phyloP scores from a whole-genome alignment of 2,329 filamentous ascomycete species.

The Ceratocystis eucalypticola region DNA sequence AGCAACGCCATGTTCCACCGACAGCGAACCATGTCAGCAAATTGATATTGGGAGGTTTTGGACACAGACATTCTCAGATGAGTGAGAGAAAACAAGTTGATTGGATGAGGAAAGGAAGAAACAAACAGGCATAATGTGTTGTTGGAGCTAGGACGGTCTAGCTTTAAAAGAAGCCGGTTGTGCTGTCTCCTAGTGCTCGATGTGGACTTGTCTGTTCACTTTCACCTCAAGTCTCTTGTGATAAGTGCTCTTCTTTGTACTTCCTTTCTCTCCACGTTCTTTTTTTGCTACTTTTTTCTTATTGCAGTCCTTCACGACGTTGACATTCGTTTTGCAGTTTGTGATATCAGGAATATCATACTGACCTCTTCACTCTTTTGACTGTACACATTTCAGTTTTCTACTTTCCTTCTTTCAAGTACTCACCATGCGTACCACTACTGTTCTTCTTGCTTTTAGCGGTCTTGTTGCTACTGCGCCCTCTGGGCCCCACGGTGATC shows the following conservation, averaged over 20 bases:
- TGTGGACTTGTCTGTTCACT: neutral
- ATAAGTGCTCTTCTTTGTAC: slow-evolving; percentile 1
- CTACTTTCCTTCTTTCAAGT: neutral
- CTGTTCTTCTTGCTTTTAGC: slow-evolving; percentile 5
- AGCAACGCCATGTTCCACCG: neutral
- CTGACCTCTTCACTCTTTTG: neutral
- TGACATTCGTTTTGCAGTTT: neutral
- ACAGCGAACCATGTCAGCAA: neutral
- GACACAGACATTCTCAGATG: neutral
- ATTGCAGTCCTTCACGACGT: neutral
- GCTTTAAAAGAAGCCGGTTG: neutral
- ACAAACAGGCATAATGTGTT: neutral
- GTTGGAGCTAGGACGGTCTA: neutral
- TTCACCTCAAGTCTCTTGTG: slow-evolving; percentile 1
- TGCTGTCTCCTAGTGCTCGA: neutral
- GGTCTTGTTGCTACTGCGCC: slow-evolving; percentile 8
- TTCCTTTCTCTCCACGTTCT: neutral
- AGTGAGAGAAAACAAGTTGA: neutral
- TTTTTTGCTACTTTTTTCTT: neutral
- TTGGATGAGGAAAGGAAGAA: neutral
- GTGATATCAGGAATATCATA: slow-evolving; percentile 1
- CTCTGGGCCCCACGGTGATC: neutral
- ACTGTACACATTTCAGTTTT: neutral
- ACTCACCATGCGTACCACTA: slow-evolving; percentile 12
- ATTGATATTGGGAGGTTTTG: neutral